phyloP scores from a whole-genome alignment of 257 asterid species.

The Penstemon barbatus region DNA sequence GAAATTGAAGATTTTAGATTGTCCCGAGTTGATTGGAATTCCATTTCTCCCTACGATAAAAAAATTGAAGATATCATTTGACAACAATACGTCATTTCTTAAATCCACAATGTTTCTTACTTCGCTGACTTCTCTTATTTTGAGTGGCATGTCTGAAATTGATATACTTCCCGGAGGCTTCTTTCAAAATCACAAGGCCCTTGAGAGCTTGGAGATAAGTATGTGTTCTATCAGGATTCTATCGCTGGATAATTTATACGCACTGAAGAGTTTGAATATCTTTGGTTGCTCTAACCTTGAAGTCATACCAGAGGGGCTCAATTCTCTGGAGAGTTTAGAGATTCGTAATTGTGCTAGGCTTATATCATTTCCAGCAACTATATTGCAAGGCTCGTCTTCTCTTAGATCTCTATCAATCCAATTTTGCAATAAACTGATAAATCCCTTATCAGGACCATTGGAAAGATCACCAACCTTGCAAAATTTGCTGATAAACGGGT shows the following conservation, averaged over 20 bases:
- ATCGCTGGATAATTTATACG: too few relatives aligned
- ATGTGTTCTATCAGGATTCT: too few relatives aligned
- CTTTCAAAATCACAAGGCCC: too few relatives aligned
- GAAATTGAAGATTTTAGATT: fast-evolving
- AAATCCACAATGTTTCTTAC: not conserved
- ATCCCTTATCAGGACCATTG: too few relatives aligned
- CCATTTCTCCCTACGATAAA: not conserved
- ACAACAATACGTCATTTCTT: not conserved
- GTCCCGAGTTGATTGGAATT: not conserved
- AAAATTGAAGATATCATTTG: not conserved
- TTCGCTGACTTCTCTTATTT: not conserved
- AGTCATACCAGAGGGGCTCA: too few relatives aligned
- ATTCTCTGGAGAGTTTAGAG: not conserved
- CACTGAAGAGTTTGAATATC: too few relatives aligned
- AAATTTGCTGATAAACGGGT: fast-evolving
- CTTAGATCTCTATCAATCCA: too few relatives aligned
- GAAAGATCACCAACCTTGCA: too few relatives aligned
- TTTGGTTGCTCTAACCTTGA: too few relatives aligned
- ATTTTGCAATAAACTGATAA: too few relatives aligned
- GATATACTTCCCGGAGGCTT: too few relatives aligned
- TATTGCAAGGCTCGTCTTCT: not conserved
- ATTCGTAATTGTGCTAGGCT: not conserved
- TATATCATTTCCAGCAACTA: conserved; percentile 17
- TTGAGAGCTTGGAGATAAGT: too few relatives aligned
- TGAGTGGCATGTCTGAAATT: not conserved